Evolutionary conservation across 768 basidiomycete genomes (phyloP).

Genomic region (Collybia nuda): DNA sequence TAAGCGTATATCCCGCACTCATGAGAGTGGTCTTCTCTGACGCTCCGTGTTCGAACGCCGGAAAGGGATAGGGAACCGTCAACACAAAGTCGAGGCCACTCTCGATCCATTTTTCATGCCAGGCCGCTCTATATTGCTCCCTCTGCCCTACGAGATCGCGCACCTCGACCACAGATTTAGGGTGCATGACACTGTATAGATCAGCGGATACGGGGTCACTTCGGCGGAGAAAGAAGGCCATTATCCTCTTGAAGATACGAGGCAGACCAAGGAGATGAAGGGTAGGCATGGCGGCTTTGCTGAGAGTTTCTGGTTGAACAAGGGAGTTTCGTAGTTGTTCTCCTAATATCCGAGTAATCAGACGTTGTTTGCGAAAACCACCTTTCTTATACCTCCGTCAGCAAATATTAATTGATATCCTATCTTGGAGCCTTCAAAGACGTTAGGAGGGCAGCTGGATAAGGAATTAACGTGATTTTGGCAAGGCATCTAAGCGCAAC

Average conservation of each 20-base stretch:
- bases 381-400: conserved; percentile 48
- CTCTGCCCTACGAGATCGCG: conserved; percentile 46
- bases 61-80: conserved; percentile 61
- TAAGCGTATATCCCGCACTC: conserved; percentile 61
- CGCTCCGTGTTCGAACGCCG: conserved; percentile 54
- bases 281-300: conserved; percentile 26
- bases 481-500: conserved; percentile 16
- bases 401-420: conserved; percentile 57
- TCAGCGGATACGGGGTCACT: conserved; percentile 36
- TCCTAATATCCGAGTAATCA: conserved; percentile 29
- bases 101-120: conserved; percentile 46
- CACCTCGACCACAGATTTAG: conserved; percentile 51
- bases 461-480: not conserved
- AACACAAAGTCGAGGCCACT: conserved; percentile 62
- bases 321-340: conserved; percentile 36
- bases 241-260: conserved; percentile 38
- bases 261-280: conserved; percentile 36
- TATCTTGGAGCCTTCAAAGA: conserved; percentile 47
- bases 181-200: conserved; percentile 37
- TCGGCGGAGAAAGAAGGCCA: conserved; percentile 38
- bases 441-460: conserved; percentile 40
- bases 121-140: conserved; percentile 41
- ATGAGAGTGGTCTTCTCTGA: conserved; percentile 53
- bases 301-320: conserved; percentile 33
- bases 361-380: conserved; percentile 3